Percentiles rank a stretch among this genome's conserved stretches.
These are phyloP conservation scores for Leucocoprinus leucothites DNA, from an alignment of 768 basidiomycete species.

Conservation along the genomic window DNA sequence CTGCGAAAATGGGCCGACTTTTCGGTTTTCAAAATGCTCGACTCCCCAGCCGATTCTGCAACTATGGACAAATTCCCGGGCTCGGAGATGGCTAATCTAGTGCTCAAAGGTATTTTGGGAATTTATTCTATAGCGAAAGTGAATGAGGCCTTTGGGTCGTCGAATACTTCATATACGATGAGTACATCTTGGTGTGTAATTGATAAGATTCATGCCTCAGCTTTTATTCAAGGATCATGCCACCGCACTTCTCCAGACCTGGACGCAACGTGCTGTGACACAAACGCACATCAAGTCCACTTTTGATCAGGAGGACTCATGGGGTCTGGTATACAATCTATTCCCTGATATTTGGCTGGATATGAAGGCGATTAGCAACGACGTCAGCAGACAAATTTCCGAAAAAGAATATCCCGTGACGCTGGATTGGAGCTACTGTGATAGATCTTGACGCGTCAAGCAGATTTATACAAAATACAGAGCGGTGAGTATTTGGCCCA, in stretches of 20 bases:
- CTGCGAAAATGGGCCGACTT: conserved; percentile 38
- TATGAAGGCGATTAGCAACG: conserved; percentile 32
- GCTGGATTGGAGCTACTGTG: too few species aligned
- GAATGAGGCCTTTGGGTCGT: conserved; percentile 27
- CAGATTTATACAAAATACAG: conserved; percentile 13
- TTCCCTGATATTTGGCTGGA: conserved; percentile 46
- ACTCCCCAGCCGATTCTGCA: conserved; percentile 21
- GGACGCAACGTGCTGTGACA: conserved; percentile 15
- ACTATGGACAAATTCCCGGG: conserved; percentile 18
- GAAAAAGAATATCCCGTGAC: conserved; percentile 4
- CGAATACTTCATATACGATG: conserved; percentile 23
- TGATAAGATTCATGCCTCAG: neutral
- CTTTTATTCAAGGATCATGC: conserved; percentile 14
- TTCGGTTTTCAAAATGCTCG: conserved; percentile 34
- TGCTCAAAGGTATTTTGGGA: conserved; percentile 56
- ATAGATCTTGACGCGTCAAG: conserved; percentile 12
- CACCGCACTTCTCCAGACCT: conserved; percentile 6
- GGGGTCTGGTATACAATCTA: conserved; percentile 50
- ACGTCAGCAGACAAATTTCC: conserved; percentile 5
- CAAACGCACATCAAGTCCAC: conserved; percentile 16
- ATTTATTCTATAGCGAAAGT: conserved; percentile 55
- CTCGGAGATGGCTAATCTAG: conserved; percentile 50
- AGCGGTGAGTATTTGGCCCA: neutral
- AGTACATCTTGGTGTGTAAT: neutral
- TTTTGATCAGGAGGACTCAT: conserved; percentile 24